These are phyloP conservation scores for Plantago coronopus DNA, from an alignment of 305 asterid species.

Conservation along the genomic window DNA sequence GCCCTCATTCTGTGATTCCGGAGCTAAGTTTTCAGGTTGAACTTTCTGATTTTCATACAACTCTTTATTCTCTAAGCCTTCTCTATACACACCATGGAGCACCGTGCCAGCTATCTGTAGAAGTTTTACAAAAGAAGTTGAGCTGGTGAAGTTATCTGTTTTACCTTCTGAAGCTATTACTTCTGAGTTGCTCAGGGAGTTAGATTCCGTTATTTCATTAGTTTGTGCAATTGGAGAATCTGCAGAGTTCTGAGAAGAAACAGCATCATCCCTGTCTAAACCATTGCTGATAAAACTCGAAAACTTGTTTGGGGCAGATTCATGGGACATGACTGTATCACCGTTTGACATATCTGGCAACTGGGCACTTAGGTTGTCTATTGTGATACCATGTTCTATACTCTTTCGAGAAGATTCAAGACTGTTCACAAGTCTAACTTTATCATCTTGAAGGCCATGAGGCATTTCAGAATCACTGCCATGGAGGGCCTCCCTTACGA, in stretches of 20 bases:
- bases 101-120: slow-evolving; percentile 54
- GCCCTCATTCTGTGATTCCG: slow-evolving; percentile 35
- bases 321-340: slow-evolving; percentile 38
- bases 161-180: slow-evolving; percentile 33
- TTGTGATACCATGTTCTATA: slow-evolving; percentile 27
- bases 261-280: slow-evolving; percentile 47
- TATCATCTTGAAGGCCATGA: slow-evolving; percentile 33
- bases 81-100: slow-evolving; percentile 37
- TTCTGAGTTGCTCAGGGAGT: slow-evolving; percentile 43
- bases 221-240: slow-evolving; percentile 45
- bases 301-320: slow-evolving; percentile 36
- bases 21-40: slow-evolving; percentile 26
- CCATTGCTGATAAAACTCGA: slow-evolving; percentile 38
- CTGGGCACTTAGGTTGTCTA: slow-evolving; percentile 32
- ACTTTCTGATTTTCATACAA: slow-evolving; percentile 24
- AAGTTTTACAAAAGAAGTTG: slow-evolving; percentile 49
- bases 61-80: slow-evolving; percentile 27
- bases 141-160: slow-evolving; percentile 27
- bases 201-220: slow-evolving; percentile 45
- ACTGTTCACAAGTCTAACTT: slow-evolving; percentile 34
- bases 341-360: slow-evolving; percentile 34
- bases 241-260: slow-evolving; percentile 59
- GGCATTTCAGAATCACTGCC: not conserved
- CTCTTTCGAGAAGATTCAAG: slow-evolving; percentile 14
- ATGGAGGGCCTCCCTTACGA: slow-evolving; percentile 29